Percentiles rank a stretch among this genome's conserved stretches.
Evolutionary conservation across 2,329 filamentous ascomycete genomes (phyloP).

Genomic region (Cladophialophora immunda): DNA sequence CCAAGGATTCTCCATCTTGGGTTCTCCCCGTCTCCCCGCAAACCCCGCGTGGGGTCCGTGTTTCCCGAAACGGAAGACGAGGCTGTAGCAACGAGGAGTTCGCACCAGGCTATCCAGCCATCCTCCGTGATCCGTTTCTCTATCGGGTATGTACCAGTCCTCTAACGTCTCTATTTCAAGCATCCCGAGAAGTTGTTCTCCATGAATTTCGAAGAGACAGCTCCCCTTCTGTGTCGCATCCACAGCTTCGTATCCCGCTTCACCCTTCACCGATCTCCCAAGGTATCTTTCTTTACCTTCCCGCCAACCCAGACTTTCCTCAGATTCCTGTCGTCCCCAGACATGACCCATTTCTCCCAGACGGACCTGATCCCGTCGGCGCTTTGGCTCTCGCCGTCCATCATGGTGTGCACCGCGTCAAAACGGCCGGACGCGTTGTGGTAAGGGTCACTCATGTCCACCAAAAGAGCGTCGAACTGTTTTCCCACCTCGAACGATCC

Average conservation of each 20-base stretch:
- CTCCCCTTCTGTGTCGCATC: background rate
- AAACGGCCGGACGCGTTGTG: constrained; percentile 52
- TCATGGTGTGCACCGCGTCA: constrained; percentile 60
- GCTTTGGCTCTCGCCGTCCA: constrained; percentile 21
- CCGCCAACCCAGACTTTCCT: constrained; percentile 63
- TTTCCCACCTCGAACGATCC: constrained; percentile 68
- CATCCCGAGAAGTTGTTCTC: too few species aligned
- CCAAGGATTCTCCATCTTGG: background rate
- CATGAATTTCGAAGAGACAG: too few species aligned
- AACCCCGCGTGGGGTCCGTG: background rate
- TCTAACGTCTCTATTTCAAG: too few species aligned
- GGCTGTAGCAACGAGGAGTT: background rate
- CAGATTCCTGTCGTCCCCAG: constrained; percentile 71
- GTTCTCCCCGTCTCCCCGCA: background rate
- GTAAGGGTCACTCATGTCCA: constrained; percentile 48
- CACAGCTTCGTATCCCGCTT: too few species aligned
- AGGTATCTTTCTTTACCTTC: background rate
- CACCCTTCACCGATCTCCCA: too few species aligned
- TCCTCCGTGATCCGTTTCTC: background rate
- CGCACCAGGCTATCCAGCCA: background rate
- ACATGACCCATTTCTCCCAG: constrained; percentile 73
- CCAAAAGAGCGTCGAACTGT: constrained; percentile 67
- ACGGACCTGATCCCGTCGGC: constrained; percentile 46
- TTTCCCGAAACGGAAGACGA: background rate
- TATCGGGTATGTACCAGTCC: background rate